Evolutionary conservation across 2,329 filamentous ascomycete species (phyloP).

Genomic region (Aspergillus neotritici): DNA sequence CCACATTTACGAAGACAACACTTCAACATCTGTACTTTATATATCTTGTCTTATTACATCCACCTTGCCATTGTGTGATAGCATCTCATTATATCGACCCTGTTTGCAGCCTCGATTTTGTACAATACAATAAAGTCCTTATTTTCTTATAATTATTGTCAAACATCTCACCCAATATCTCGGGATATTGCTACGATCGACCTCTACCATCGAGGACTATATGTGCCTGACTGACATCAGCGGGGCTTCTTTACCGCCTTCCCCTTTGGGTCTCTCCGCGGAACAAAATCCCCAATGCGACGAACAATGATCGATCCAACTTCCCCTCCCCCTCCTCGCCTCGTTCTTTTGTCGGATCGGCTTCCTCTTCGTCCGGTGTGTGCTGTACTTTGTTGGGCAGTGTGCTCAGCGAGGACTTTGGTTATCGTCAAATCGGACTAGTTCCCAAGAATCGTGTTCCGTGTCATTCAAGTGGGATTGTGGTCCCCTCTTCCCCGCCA

Average conservation of each 20-base stretch:
- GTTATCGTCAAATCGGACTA: not conserved
- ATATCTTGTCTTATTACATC: slow-evolving; percentile 1
- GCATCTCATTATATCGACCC: too few relatives aligned
- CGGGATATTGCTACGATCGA: too few relatives aligned
- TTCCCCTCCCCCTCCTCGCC: slow-evolving; percentile 4
- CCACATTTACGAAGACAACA: too few relatives aligned
- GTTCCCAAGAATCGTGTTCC: not conserved
- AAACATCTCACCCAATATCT: too few relatives aligned
- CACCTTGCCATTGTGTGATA: not conserved
- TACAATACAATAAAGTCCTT: not conserved
- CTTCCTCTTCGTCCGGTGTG: slow-evolving; percentile 14
- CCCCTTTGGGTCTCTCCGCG: slow-evolving; percentile 10
- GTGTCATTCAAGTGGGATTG: not conserved
- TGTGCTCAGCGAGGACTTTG: slow-evolving; percentile 8
- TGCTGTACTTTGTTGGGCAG: slow-evolving; percentile 23
- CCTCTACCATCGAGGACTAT: too few relatives aligned
- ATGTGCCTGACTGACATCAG: slow-evolving; percentile 4
- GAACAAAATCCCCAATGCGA: slow-evolving; percentile 5
- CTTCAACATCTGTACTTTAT: not conserved
- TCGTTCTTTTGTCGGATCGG: slow-evolving; percentile 8
- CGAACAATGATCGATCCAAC: not conserved
- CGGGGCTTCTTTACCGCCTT: slow-evolving; percentile 16
- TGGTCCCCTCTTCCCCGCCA: slow-evolving; percentile 5
- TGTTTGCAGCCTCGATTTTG: not conserved
- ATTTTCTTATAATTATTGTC: not conserved